Evolutionary conservation across 2,329 filamentous ascomycete genomes (phyloP), one percentile per base, ranked within the genome.

Genomic region (Aotearoamyces nothofagi): DNA sequence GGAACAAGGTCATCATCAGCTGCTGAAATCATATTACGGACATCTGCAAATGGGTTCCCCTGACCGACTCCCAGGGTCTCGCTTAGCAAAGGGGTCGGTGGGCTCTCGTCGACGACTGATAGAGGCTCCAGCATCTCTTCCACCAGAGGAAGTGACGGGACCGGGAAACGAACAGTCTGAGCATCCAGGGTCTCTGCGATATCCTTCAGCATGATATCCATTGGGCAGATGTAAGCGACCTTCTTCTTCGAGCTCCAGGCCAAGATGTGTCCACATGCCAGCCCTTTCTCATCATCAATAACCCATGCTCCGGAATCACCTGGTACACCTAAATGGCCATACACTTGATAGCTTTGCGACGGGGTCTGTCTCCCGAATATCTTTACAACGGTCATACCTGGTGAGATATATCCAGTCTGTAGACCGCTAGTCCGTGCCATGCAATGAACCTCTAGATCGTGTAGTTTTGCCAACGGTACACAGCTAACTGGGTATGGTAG

Each of bases 291-390:
- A 33, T 80, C 77, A 41, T 87, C 80, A 10, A 94, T 73, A 4
- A 96, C 71, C 87, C 87, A 96, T 0, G 87, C 87, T 4, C 87
- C 87, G 5, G 78, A 87, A 50, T 96, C 87, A 11, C 87, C 87
- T 2, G 86, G 86, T 9, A 90, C 71, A 3, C 71, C 71, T 15
- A 77, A 58, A 20, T 38, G 40, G 22, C 64, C 64, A 5, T 60
- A 59, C 11, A 76, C 57, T 39, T 74, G 68, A 42, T 70, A 76
- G 4, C 65, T 79, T 31, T 81, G 75, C 10, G 78, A 83, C 24
- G 86, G 83, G 5, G 80, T 83, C 24, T 68, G 65, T 10, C 87
- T 79, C 0, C 83, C 86, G 44, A 82, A 80, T 23, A 96, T 77
- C 51, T 90, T 92, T 34, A 96, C 80, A 2, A 81, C 77, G 0